Evolutionary conservation across 345 rosid species (phyloP).

Genomic region (Geranium rotundifolium): DNA sequence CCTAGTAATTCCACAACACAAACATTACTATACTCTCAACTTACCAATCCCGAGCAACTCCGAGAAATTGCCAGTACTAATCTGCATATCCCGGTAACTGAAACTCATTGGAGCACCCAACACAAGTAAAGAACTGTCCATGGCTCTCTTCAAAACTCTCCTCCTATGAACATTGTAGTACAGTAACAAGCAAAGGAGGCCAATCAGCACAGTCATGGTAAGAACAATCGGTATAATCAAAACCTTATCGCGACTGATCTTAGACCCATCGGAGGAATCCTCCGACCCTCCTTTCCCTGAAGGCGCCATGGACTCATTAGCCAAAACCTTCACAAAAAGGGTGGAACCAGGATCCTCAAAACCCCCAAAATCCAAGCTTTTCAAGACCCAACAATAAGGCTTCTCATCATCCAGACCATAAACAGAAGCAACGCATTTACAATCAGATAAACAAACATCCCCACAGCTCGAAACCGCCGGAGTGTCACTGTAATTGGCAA

Average conservation of each 20-base stretch:
- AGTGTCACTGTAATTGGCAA: constrained; percentile 59
- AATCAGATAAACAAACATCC: constrained; percentile 58
- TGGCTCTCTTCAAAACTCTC: constrained; percentile 38
- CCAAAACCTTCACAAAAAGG: constrained; percentile 51
- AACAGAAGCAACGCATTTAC: constrained; percentile 81
- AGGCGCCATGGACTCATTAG: constrained; percentile 29
- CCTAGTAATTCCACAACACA: too few relatives aligned
- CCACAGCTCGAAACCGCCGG: constrained; percentile 51
- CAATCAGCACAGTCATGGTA: constrained; percentile 47
- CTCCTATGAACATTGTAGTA: constrained; percentile 52
- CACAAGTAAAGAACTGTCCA: constrained; percentile 40
- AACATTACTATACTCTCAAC: background rate
- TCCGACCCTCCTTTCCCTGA: constrained; percentile 3
- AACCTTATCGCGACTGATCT: constrained; percentile 24
- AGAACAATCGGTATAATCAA: constrained; percentile 52
- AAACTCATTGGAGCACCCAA: constrained; percentile 63
- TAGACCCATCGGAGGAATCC: constrained; percentile 8
- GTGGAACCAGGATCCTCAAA: constrained; percentile 69
- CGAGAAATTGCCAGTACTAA: constrained; percentile 52
- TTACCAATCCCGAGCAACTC: constrained; percentile 76
- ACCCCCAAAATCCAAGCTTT: constrained; percentile 67
- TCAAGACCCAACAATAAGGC: constrained; percentile 81
- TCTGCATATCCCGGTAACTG: constrained; percentile 58
- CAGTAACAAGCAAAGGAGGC: constrained; percentile 49
- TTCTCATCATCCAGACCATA: constrained; percentile 79